Evolutionary conservation across 495 filamentous ascomycete genomes (phyloP), one percentile per base, ranked within the genome.

Genomic region (Aspergillus hancockii): DNA sequence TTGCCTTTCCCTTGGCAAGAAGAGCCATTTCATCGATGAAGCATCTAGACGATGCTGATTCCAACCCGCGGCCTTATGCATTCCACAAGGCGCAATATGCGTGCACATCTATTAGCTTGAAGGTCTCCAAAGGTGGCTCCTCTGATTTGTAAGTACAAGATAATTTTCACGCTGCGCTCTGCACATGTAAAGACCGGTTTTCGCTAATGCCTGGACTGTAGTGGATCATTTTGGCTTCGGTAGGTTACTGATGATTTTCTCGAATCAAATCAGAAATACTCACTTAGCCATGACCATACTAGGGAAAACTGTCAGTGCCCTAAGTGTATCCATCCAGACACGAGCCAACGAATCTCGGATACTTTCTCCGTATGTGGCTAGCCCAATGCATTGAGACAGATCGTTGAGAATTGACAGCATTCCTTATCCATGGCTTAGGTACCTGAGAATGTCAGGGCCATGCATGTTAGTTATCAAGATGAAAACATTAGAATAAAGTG

Each of bases 231-330:
- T 30, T 68, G 65, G 65, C 51, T 68, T 3, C 57, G 65, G 65
- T 68, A 51, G 28, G 28, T 14, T n/a, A 43, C 49, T 12, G 16
- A 54, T 19, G 8, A 10, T n/a, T 31, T 22, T 36, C 22, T 23
- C 13, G 22, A 8, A 18, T 6, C 22, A 16, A 55, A 12, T 28
- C 18, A 23, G 46, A 14, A 22, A 55, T 49, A 55, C 46, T 40
- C 31, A 19, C n/a, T 21, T 47, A 19, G 54, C 31, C 56, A 52
- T 47, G 55, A 51, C 10, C 23, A 43, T 57, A 30, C 21, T 31
- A 93, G 92, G 63, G 92, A 96, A 55, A 90, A 92, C 65, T 96
- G 92, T 66, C 89, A 85, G 51, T 96, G 92, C 66, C 57, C 68
- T 0, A 68, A 76, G 50, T 97, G 92, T 69, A 78, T 91, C 10